phyloP scores from a whole-genome alignment of 2,329 filamentous ascomycete species.

The Sporothrix dimorphospora region DNA sequence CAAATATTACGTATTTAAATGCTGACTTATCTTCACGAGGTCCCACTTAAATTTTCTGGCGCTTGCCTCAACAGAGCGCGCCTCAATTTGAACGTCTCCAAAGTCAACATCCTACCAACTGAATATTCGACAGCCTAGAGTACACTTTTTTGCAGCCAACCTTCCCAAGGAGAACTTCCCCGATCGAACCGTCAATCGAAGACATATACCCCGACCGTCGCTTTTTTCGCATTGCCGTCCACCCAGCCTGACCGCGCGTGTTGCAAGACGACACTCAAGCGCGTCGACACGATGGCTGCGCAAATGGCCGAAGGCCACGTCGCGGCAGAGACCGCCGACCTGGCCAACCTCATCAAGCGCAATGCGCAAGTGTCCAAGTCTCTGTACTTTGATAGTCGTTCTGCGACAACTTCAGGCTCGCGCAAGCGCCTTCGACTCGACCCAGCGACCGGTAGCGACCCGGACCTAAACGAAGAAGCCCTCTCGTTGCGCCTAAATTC shows the following conservation, averaged over 20 bases:
- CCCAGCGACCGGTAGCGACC: conserved; percentile 44
- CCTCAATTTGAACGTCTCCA: not conserved
- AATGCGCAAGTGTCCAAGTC: conserved; percentile 48
- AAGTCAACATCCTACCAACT: not conserved
- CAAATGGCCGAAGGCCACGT: conserved; percentile 37
- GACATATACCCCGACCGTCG: not conserved
- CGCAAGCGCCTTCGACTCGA: conserved; percentile 44
- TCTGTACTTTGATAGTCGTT: conserved; percentile 42
- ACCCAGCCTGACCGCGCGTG: not conserved
- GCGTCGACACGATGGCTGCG: conserved; percentile 39
- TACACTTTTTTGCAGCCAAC: not conserved
- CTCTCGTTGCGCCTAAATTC: conserved; percentile 63
- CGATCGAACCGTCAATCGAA: not conserved
- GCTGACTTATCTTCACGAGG: not conserved
- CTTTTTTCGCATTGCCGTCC: not conserved
- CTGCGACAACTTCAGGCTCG: not conserved
- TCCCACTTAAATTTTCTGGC: conserved; percentile 17
- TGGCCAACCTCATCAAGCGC: conserved; percentile 46
- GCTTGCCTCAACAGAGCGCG: conserved; percentile 3
- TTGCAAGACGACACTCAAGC: not conserved
- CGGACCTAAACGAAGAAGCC: conserved; percentile 47
- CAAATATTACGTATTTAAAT: not conserved
- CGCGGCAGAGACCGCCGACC: conserved; percentile 34
- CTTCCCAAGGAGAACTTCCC: not conserved
- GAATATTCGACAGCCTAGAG: not conserved